These are phyloP conservation scores for Mortierella sp. DNA, from an alignment of 371 early-diverging fungal species.

Conservation along the genomic window DNA sequence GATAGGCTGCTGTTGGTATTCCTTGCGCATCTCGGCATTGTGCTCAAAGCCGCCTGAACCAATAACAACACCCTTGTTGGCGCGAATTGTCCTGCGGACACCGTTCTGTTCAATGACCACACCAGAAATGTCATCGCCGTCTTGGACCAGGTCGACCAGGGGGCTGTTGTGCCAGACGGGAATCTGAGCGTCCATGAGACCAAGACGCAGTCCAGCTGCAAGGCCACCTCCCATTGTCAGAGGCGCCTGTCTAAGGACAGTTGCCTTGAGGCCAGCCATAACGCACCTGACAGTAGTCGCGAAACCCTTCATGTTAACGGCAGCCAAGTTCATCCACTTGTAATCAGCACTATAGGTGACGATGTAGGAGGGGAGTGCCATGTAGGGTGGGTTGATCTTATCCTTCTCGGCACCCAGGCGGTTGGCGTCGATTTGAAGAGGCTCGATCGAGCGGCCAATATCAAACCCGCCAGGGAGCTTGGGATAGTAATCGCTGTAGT, in stretches of 20 bases:
- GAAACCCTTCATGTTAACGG: constrained; percentile 15
- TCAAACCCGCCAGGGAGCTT: constrained; percentile 8
- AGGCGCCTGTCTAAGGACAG: not conserved
- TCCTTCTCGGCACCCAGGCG: constrained; percentile 5
- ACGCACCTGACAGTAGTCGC: not conserved
- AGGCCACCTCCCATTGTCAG: constrained; percentile 18
- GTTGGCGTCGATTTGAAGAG: constrained; percentile 10
- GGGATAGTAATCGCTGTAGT: constrained; percentile 17
- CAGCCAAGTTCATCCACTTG: constrained; percentile 17
- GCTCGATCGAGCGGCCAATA: constrained; percentile 15
- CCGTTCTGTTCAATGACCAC: constrained; percentile 16
- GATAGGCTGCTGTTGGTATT: constrained; percentile 21
- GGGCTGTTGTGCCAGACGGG: constrained; percentile 17
- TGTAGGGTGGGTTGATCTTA: constrained; percentile 13
- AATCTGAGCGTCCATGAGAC: constrained; percentile 13
- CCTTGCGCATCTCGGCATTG: constrained; percentile 11
- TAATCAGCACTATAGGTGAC: constrained; percentile 19
- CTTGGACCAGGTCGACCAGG: constrained; percentile 17
- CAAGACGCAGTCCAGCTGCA: constrained; percentile 14
- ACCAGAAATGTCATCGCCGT: constrained; percentile 11
- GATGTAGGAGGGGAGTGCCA: not conserved
- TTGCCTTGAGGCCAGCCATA: not conserved
- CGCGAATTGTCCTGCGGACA: constrained; percentile 1
- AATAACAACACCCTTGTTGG: constrained; percentile 18
- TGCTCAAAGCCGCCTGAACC: constrained; percentile 22